Evolutionary conservation across 345 rosid species (phyloP).

Genomic region (Camelina hispida): DNA sequence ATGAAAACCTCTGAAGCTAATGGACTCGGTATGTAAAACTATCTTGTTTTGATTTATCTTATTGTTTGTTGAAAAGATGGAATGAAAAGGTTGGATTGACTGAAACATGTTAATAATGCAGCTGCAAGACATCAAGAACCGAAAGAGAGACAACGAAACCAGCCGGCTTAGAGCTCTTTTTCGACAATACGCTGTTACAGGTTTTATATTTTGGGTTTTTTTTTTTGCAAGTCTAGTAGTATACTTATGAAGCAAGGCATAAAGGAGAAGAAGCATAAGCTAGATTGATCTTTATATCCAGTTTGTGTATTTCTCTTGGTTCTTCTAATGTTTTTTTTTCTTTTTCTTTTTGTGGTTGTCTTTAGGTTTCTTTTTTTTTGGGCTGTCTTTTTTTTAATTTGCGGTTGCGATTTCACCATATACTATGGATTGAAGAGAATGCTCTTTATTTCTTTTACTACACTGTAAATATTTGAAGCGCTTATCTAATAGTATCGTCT

Average conservation of each 20-base stretch:
- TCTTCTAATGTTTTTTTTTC: constrained; percentile 17
- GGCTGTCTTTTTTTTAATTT: constrained; percentile 3
- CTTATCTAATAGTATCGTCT: constrained; percentile 23
- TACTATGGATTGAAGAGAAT: constrained; percentile 39
- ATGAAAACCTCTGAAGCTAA: constrained; percentile 86
- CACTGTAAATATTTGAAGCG: constrained; percentile 48
- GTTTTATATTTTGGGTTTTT: constrained; percentile 18
- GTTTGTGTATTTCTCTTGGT: constrained; percentile 33
- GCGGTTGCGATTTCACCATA: constrained; percentile 30
- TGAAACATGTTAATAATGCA: constrained; percentile 41
- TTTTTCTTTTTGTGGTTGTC: neutral
- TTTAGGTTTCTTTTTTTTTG: constrained; percentile 1
- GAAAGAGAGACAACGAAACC: constrained; percentile 61
- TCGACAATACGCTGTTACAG: constrained; percentile 11
- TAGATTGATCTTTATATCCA: constrained; percentile 25
- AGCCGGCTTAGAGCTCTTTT: constrained; percentile 52
- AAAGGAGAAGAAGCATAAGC: constrained; percentile 43
- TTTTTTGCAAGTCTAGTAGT: constrained; percentile 39
- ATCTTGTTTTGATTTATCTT: neutral
- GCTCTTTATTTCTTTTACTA: constrained; percentile 44
- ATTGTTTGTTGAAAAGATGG: neutral
- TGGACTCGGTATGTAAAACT: constrained; percentile 67
- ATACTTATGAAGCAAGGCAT: constrained; percentile 38
- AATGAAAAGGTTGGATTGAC: neutral
- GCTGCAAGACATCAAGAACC: constrained; percentile 70